A percentile compares a stretch with the other conserved stretches of the same genome.
These are phyloP conservation scores for Fusarium sarcochroum DNA, from an alignment of 2,329 filamentous ascomycete species.

Conservation along the genomic window DNA sequence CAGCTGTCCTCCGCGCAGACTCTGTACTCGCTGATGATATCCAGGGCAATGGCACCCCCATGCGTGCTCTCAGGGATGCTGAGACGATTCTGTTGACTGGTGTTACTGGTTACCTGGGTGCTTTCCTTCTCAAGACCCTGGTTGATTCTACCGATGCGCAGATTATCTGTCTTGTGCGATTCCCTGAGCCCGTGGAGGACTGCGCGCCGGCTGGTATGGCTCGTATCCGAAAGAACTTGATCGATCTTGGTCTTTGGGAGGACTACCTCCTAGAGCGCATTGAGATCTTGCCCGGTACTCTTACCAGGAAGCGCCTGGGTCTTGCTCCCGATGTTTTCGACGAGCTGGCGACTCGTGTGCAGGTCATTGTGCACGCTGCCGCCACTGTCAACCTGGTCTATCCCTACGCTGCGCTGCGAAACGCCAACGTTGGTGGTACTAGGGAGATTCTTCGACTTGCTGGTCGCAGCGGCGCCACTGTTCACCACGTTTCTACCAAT, in stretches of 20 bases:
- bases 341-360: constrained; percentile 72
- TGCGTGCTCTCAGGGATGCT: constrained; percentile 73
- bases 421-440: constrained; percentile 84
- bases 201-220: constrained; percentile 77
- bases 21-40: constrained; percentile 79
- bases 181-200: constrained; percentile 75
- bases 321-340: constrained; percentile 76
- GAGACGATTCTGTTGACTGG: constrained; percentile 80
- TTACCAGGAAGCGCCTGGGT: constrained; percentile 77
- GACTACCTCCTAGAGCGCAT: constrained; percentile 84
- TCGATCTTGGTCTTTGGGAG: constrained; percentile 84
- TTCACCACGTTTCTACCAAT: constrained; percentile 86
- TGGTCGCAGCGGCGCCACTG: constrained; percentile 74
- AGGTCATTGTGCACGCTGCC: constrained; percentile 83
- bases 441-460: constrained; percentile 81
- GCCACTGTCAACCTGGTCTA: constrained; percentile 87
- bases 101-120: constrained; percentile 82
- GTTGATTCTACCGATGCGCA: constrained; percentile 77
- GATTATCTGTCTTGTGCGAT: constrained; percentile 81
- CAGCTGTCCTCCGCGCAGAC: constrained; percentile 77
- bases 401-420: constrained; percentile 81
- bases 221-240: constrained; percentile 79
- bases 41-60: constrained; percentile 65
- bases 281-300: constrained; percentile 80
- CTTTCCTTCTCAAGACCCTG: constrained; percentile 79